Evolutionary conservation across 768 basidiomycete species (phyloP).

Genomic region (Pleurotus giganteus): DNA sequence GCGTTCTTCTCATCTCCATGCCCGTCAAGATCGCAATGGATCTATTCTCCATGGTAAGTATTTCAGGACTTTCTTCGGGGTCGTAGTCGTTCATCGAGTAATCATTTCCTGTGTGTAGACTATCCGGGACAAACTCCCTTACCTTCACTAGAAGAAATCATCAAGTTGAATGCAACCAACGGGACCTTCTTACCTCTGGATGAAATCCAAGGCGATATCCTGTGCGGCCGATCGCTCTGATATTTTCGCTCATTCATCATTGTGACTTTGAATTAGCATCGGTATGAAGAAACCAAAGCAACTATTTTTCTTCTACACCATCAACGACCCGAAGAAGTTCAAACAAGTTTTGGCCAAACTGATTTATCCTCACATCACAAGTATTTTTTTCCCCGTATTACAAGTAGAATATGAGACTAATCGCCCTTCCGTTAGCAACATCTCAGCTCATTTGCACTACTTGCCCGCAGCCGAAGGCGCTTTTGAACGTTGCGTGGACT

Average conservation of each 20-base stretch:
- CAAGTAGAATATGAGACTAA: not conserved
- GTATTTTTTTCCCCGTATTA: slow-evolving; percentile 1
- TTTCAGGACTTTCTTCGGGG: not conserved
- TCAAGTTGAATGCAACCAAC: slow-evolving; percentile 11
- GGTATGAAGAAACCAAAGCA: slow-evolving; percentile 22
- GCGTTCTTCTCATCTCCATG: not conserved
- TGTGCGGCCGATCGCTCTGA: slow-evolving; percentile 10
- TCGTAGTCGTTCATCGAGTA: not conserved
- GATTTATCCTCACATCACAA: slow-evolving; percentile 5
- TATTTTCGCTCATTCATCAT: not conserved
- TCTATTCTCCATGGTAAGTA: slow-evolving; percentile 3
- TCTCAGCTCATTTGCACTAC: slow-evolving; percentile 12
- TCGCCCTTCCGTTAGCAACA: slow-evolving; percentile 16
- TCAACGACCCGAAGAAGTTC: slow-evolving; percentile 17
- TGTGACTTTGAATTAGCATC: slow-evolving; percentile 12
- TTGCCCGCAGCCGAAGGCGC: slow-evolving; percentile 13
- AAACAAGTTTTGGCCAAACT: slow-evolving; percentile 13
- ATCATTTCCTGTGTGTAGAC: not conserved
- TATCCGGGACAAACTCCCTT: slow-evolving; percentile 6
- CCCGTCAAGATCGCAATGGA: slow-evolving; percentile 3
- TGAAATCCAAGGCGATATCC: slow-evolving; percentile 21
- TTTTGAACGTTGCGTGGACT: slow-evolving; percentile 24
- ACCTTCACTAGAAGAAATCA: slow-evolving; percentile 5
- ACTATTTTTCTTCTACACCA: slow-evolving; percentile 21
- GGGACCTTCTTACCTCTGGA: slow-evolving; percentile 13